Conservation (phyloP, 257 asterid genomes). For the Apocynum venetum region DNA sequence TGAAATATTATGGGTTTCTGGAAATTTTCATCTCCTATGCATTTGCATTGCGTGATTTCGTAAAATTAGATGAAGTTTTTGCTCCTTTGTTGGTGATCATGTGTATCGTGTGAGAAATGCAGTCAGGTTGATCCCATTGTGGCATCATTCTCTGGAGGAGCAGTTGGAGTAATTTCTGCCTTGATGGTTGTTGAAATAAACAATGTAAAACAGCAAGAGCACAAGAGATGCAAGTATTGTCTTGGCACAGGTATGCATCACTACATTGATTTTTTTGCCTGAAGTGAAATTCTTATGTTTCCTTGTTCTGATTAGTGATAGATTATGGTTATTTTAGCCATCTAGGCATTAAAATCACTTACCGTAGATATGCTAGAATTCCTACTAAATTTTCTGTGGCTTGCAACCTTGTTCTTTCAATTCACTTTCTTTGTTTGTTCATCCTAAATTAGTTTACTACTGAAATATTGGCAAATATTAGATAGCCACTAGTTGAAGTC, state of each 20-base stretch:
- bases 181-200: slow-evolving; percentile 97
- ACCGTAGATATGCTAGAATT: not conserved
- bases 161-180: slow-evolving; percentile 95
- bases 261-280: slow-evolving; percentile 5
- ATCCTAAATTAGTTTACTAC: not conserved
- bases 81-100: not conserved
- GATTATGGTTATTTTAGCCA: not conserved
- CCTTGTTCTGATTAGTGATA: not conserved
- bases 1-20: not conserved
- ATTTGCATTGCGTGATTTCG: not conserved
- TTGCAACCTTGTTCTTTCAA: not conserved
- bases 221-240: slow-evolving; percentile 97
- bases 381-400: not conserved
- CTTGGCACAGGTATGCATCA: slow-evolving; percentile 71
- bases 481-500: not conserved
- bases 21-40: not conserved
- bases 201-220: slow-evolving; percentile 95
- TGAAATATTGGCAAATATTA: not conserved
- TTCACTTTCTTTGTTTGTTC: not conserved
- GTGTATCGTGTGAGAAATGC: slow-evolving; percentile 6
- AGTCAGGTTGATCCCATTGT: slow-evolving; percentile 97
- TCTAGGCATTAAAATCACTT: not conserved
- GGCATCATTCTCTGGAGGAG: slow-evolving; percentile 98
- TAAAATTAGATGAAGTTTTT: not conserved
- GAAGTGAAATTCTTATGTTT: slow-evolving; percentile 3